A percentile compares a stretch with the other conserved stretches of the same genome.
phyloP scores from a whole-genome alignment of 2,329 filamentous ascomycete species.

The Fusarium domesticum region DNA sequence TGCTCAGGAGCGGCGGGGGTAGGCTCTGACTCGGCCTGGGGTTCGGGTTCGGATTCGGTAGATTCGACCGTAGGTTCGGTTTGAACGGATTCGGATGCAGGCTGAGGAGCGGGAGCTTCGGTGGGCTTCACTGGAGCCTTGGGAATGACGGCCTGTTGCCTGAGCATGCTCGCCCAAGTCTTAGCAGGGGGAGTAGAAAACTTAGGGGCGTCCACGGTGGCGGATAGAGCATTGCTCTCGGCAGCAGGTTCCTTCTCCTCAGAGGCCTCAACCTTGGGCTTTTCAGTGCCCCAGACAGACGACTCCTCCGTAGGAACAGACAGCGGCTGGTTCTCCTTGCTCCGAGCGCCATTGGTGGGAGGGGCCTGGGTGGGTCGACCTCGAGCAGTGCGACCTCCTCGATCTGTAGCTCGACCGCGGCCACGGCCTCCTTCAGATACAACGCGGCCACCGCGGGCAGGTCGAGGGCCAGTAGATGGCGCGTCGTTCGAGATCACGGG shows the following conservation, averaged over 20 bases:
- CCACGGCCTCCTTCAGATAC: conserved; percentile 61
- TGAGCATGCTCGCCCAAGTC: conserved; percentile 74
- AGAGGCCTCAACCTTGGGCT: conserved; percentile 33
- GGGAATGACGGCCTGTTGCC: conserved; percentile 52
- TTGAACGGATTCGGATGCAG: conserved; percentile 32
- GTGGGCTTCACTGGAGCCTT: conserved; percentile 58
- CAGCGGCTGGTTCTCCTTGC: conserved; percentile 53
- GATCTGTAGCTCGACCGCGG: conserved; percentile 60
- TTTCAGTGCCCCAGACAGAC: conserved; percentile 45
- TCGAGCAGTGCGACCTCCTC: conserved; percentile 60
- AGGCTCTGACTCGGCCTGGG: conserved; percentile 34
- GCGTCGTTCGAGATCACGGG: conserved; percentile 50
- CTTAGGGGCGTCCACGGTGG: conserved; percentile 38
- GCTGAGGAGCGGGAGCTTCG: conserved; percentile 46
- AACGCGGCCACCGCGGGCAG: conserved; percentile 59
- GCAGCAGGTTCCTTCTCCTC: conserved; percentile 35
- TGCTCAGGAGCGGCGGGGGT: conserved; percentile 30
- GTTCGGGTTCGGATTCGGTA: conserved; percentile 30
- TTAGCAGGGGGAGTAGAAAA: conserved; percentile 45
- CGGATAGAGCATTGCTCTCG: conserved; percentile 31
- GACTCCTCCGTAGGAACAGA: conserved; percentile 72
- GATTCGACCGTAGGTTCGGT: conserved; percentile 39
- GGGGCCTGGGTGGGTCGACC: conserved; percentile 57
- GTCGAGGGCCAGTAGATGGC: conserved; percentile 42
- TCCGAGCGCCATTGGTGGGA: conserved; percentile 60